A percentile compares a stretch with the other conserved stretches of the same genome.
Conservation (phyloP, 2,329 filamentous ascomycete genomes). For the Uncinocarpus reesii region DNA sequence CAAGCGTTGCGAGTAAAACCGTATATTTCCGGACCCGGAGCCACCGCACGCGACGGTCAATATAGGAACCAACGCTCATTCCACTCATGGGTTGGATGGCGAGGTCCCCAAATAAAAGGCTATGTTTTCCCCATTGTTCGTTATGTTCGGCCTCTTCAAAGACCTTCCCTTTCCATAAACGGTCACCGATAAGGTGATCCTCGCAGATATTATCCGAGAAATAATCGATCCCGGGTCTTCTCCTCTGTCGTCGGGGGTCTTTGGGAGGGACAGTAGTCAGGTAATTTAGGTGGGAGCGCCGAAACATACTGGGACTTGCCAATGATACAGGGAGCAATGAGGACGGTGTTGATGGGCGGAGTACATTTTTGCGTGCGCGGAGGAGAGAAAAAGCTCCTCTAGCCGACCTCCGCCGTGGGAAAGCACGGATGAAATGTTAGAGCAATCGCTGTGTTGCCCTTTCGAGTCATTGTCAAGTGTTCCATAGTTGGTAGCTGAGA, state of each 20-base stretch:
- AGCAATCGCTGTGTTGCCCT: background rate
- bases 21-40: slow-evolving; percentile 90
- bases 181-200: slow-evolving; percentile 87
- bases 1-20: slow-evolving; percentile 74
- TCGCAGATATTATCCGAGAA: slow-evolving; percentile 97
- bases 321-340: slow-evolving; percentile 82
- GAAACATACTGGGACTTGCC: slow-evolving; percentile 99
- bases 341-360: slow-evolving; percentile 89
- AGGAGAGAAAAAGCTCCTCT: slow-evolving; percentile 91
- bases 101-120: slow-evolving; percentile 71
- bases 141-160: slow-evolving; percentile 29
- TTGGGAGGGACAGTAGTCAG: slow-evolving; percentile 49
- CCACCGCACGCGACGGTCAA: slow-evolving; percentile 77
- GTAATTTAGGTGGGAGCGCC: slow-evolving; percentile 74
- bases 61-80: slow-evolving; percentile 68
- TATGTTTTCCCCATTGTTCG: slow-evolving; percentile 60
- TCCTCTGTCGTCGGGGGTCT: slow-evolving; percentile 30
- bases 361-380: slow-evolving; percentile 94
- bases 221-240: slow-evolving; percentile 66
- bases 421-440: slow-evolving; percentile 16
- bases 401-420: slow-evolving; percentile 63
- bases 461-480: background rate
- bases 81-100: slow-evolving; percentile 80
- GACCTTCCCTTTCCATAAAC: slow-evolving; percentile 59
- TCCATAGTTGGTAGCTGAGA: slow-evolving; percentile 18